Percentiles rank a stretch among this genome's conserved stretches.
Conservation (phyloP, 495 filamentous ascomycete genomes). For the Oleoguttula mirabilis region DNA sequence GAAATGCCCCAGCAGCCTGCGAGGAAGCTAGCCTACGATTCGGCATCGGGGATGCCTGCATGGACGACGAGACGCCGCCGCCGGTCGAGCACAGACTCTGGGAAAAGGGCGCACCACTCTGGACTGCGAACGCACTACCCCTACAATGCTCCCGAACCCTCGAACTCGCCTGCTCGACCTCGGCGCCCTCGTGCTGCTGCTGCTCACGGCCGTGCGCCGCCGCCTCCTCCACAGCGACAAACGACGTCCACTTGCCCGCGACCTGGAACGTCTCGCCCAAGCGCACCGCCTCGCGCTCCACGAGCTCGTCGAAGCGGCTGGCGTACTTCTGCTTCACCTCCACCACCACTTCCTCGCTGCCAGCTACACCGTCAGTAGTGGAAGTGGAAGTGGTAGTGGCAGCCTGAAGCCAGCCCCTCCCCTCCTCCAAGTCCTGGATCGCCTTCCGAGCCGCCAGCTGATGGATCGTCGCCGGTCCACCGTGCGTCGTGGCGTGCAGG, state of each 20-base stretch:
- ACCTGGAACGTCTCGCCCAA: slow-evolving; percentile 54
- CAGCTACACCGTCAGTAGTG: neutral
- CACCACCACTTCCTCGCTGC: slow-evolving; percentile 22
- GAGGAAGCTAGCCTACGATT: too few species aligned
- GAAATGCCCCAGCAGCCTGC: too few species aligned
- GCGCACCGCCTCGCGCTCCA: slow-evolving; percentile 48
- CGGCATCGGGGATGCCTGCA: too few species aligned
- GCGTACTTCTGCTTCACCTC: slow-evolving; percentile 39
- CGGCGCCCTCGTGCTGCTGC: neutral
- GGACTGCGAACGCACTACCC: too few species aligned
- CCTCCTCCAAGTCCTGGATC: slow-evolving; percentile 55
- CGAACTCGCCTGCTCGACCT: too few species aligned
- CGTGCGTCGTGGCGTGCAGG: slow-evolving; percentile 37
- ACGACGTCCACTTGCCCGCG: slow-evolving; percentile 55
- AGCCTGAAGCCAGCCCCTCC: slow-evolving; percentile 48
- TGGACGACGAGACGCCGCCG: too few species aligned
- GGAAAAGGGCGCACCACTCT: too few species aligned
- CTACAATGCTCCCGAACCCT: too few species aligned
- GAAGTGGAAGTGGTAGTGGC: slow-evolving; percentile 33
- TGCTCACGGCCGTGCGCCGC: too few species aligned
- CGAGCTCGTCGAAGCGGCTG: slow-evolving; percentile 41
- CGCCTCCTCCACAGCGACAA: slow-evolving; percentile 49
- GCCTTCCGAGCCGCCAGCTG: slow-evolving; percentile 58
- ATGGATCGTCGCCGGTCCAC: too few species aligned
- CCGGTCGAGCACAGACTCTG: too few species aligned